These are phyloP conservation scores for Mrakia blollopis DNA, from an alignment of 768 basidiomycete genomes.

Conservation along the genomic window DNA sequence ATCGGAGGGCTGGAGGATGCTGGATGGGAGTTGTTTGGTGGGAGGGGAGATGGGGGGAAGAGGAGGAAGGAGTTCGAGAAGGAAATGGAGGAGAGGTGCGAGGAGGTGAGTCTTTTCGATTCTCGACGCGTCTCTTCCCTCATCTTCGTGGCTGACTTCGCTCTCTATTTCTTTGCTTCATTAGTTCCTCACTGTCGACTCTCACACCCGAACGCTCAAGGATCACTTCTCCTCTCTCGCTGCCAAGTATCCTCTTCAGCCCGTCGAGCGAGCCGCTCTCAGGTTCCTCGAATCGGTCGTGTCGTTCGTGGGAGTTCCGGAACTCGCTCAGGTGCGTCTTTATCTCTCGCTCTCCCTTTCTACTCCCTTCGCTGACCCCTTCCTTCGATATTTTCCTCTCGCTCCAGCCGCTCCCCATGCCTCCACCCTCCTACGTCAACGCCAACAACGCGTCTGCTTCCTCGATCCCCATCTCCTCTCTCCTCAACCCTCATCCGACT, in stretches of 20 bases:
- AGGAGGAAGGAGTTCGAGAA: constrained; percentile 24
- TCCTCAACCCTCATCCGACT: constrained; percentile 1
- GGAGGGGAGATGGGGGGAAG: background rate
- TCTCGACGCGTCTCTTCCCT: background rate
- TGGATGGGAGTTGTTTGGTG: constrained; percentile 19
- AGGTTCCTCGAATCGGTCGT: constrained; percentile 15
- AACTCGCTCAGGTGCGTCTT: background rate
- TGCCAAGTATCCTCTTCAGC: constrained; percentile 12
- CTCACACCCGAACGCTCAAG: constrained; percentile 3
- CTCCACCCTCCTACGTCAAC: background rate
- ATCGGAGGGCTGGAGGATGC: constrained; percentile 4
- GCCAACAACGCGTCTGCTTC: background rate
- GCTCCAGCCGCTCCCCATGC: background rate
- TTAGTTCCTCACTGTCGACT: constrained; percentile 26
- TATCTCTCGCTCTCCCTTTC: background rate
- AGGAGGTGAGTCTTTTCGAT: constrained; percentile 10
- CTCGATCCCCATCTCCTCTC: constrained; percentile 10
- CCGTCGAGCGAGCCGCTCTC: constrained; percentile 7
- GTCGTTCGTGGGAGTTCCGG: constrained; percentile 10
- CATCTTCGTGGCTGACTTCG: background rate
- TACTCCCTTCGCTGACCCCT: background rate
- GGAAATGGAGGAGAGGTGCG: constrained; percentile 28
- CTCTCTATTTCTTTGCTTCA: background rate
- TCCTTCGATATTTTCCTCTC: background rate
- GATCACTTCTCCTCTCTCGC: constrained; percentile 6